Conservation (phyloP, 192 early-diverging fungal genomes). For the Endogone sp. region DNA sequence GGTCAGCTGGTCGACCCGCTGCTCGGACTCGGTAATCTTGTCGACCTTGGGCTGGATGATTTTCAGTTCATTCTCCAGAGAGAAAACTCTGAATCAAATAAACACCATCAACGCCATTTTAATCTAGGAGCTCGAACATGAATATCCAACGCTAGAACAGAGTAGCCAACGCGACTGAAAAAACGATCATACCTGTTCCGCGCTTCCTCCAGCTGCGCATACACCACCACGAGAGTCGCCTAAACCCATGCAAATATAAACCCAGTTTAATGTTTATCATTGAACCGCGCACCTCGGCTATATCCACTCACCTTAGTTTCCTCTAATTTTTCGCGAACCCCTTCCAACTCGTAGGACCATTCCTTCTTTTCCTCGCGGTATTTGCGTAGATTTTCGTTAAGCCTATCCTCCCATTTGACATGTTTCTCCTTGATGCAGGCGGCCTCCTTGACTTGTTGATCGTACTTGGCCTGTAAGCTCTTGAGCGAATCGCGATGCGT, state of each 20-base stretch:
- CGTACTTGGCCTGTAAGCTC: slow-evolving; percentile 32
- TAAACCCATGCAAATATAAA: not conserved
- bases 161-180: not conserved
- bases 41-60: slow-evolving; percentile 40
- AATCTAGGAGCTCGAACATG: not conserved
- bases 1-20: slow-evolving; percentile 43
- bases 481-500: slow-evolving; percentile 42
- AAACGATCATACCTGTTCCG: slow-evolving; percentile 17
- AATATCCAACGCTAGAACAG: slow-evolving; percentile 1
- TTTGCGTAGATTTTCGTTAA: slow-evolving; percentile 37
- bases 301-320: slow-evolving; percentile 19
- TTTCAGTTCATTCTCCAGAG: slow-evolving; percentile 39
- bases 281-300: too few relatives aligned
- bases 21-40: slow-evolving; percentile 42
- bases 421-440: slow-evolving; percentile 44
- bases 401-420: slow-evolving; percentile 50
- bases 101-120: too few relatives aligned
- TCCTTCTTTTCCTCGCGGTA: slow-evolving; percentile 46
- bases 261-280: too few relatives aligned
- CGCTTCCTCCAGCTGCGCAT: slow-evolving; percentile 16
- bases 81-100: slow-evolving; percentile 28
- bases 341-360: slow-evolving; percentile 32
- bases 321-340: slow-evolving; percentile 21
- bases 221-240: too few relatives aligned
- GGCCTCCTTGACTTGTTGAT: slow-evolving; percentile 43